Base-by-base conservation (phyloP, 2,329 filamentous ascomycete genomes). In the Colletotrichum sp. region DNA sequence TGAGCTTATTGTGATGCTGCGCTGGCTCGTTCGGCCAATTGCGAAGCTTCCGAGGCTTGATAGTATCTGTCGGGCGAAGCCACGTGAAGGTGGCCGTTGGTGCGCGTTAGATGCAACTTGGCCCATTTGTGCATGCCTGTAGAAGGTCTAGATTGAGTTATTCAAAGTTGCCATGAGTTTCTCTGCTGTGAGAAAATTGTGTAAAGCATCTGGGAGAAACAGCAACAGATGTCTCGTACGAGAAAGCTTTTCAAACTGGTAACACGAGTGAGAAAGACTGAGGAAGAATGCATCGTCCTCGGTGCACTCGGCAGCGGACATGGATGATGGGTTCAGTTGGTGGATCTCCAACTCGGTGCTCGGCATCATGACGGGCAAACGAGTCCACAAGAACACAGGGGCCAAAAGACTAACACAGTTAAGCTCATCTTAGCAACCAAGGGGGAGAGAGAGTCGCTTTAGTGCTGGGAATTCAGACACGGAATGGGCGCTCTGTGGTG, bases 281-380 rank as follows among this genome's bases (percentile, higher is more conserved):
- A 18, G 36, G 5, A 5, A 66, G 12, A 49, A 8, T 49, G 64
- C 30, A 10, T 66, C 6, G 26, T 52, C 1, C 36, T 49, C 64
- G 39, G 18, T 9, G 15, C 5, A 5, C 36, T 49, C 63, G 63
- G 36, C 30, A 36, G 24, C 36, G 21, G 26, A 52, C 64, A 66
- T 66, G 62, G 62, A 28, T 65, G 34, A 34, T 34, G 32, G 62
- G 62, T 65, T 28, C n/a, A 66, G 18, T 12, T 34, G 21, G 64
- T 66, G 39, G 64, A 66, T 26, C 44, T 66, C 15, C 39, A 4
- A 30, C 26, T 55, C 26, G 36, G 64, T n/a, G 64, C n/a, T 49
- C 64, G 36, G 24, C 62, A 44, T 13, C 21, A 5, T 26, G 55
- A 18, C 24, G 44, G n/a, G 10, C n/a, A 18, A 49, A 21, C 3